Evolutionary conservation across 805 yeast species (phyloP).

Genomic region (Monosporozyma solicola): DNA sequence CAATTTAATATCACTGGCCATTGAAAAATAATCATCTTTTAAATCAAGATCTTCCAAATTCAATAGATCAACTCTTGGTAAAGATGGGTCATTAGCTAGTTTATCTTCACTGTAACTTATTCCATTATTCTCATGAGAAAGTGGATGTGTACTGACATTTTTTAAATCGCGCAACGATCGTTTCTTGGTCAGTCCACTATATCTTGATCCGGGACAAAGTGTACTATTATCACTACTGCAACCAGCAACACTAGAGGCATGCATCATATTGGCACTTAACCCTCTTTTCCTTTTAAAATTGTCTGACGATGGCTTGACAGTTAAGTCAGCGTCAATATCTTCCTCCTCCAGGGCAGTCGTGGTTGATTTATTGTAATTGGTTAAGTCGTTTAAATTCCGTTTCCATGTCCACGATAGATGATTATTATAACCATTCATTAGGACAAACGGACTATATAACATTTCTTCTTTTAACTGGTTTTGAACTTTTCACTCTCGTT

Average conservation of each 20-base stretch:
- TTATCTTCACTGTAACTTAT: not conserved
- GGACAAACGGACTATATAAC: not conserved
- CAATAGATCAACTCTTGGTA: slow-evolving; percentile 11
- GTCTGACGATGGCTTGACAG: not conserved
- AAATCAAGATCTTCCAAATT: slow-evolving; percentile 22
- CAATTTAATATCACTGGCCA: slow-evolving; percentile 4
- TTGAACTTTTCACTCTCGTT: not conserved
- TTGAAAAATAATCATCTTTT: slow-evolving; percentile 6
- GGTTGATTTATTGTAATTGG: not conserved
- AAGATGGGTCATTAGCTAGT: not conserved
- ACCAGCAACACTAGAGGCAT: not conserved
- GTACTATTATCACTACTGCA: not conserved
- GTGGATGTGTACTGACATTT: not conserved
- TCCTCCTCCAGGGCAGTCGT: no score
- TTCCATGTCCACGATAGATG: not conserved
- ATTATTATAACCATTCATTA: not conserved
- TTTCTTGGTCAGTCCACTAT: not conserved
- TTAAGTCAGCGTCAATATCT: not conserved
- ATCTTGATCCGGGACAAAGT: not conserved
- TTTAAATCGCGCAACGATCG: not conserved
- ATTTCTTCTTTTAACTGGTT: not conserved
- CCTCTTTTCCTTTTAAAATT: not conserved
- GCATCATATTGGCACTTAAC: not conserved
- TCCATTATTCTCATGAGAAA: not conserved
- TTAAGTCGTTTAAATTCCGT: not conserved